Evolutionary conservation across 139 green algal species (phyloP), one percentile per base, ranked within the genome.

Genomic region (Desmodesmus armatus): DNA sequence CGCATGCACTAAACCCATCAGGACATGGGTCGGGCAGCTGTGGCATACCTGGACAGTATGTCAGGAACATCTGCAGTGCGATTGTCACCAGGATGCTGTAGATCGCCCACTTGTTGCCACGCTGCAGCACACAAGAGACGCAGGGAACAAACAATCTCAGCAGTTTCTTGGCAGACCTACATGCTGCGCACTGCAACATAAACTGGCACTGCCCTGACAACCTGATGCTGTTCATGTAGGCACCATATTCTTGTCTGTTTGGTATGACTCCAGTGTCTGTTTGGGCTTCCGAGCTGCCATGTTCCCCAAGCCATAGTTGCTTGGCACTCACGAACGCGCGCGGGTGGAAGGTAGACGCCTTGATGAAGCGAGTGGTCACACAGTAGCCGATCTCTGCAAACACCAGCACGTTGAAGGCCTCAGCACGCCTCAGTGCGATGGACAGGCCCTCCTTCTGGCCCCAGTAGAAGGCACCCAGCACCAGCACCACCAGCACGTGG

Each of bases 351-450:
- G 69, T 66, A 15, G 81, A 76, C 17, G 70, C 70, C 81, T 87
- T 87, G 55, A 87, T 81, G 71, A 87, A 87, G 53, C 81, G 70
- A 5, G 81, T 87, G 3, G 70, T 87, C 3, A 87, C 11, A 4
- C 70, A 35, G 43, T 87, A 87, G 3, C 67, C 79, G 37, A 86
- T 80, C 35, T 86, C 67, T 33, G 33, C 40, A 17, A 80, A 80
- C 49, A 86, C 80, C 19, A 86, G 49, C 41, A 49, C 33, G 43
- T 77, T 78, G 80, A 78, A 78, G 5, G 80, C 66, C 55, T 82
- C 81, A 9, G 69, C 69, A 3, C 81, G 41, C 53, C 81, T 51
- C 70, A 31, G 19, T 5, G 29, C 70, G 3, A 80, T 39, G 70
- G 13, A 47, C 25, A 62, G 21, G 1, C 81, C 81, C 37, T 80